Conservation (phyloP, 371 early-diverging fungal genomes). For the Mucor ambiguus region DNA sequence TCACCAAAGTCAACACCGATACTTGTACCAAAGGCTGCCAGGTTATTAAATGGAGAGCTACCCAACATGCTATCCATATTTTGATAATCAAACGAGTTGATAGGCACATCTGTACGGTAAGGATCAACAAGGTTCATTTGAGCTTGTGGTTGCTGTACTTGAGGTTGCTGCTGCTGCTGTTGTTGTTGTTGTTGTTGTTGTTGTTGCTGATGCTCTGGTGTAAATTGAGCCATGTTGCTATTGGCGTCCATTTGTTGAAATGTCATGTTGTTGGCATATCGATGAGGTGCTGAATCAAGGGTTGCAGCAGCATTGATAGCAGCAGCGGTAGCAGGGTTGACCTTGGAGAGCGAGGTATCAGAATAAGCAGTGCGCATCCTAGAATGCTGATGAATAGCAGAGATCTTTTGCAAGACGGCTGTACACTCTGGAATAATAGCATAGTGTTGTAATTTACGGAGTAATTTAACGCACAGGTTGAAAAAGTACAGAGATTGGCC, state of each 20-base stretch:
- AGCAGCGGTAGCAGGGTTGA: not conserved
- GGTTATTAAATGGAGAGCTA: not conserved
- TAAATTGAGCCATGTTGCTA: not conserved
- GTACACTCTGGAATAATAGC: conserved; percentile 18
- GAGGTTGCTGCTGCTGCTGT: not conserved
- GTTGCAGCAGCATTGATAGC: not conserved
- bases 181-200: not conserved
- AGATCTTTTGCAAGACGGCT: conserved; percentile 14
- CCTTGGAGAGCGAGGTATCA: not conserved
- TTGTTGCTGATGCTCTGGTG: not conserved
- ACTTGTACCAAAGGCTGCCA: not conserved
- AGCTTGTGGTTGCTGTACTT: not conserved
- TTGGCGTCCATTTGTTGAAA: not conserved
- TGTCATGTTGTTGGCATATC: not conserved
- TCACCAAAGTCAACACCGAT: conserved; percentile 16
- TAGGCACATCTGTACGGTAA: not conserved
- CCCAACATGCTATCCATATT: not conserved
- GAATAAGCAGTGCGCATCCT: not conserved
- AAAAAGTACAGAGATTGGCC: conserved; percentile 15
- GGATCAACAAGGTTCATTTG: not conserved
- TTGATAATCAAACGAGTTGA: not conserved
- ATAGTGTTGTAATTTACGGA: conserved; percentile 9
- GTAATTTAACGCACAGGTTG: not conserved
- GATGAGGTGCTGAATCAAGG: not conserved
- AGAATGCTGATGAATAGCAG: conserved; percentile 4